Conservation (phyloP, 768 basidiomycete species). For the Pleurotus salmoneostramineus region DNA sequence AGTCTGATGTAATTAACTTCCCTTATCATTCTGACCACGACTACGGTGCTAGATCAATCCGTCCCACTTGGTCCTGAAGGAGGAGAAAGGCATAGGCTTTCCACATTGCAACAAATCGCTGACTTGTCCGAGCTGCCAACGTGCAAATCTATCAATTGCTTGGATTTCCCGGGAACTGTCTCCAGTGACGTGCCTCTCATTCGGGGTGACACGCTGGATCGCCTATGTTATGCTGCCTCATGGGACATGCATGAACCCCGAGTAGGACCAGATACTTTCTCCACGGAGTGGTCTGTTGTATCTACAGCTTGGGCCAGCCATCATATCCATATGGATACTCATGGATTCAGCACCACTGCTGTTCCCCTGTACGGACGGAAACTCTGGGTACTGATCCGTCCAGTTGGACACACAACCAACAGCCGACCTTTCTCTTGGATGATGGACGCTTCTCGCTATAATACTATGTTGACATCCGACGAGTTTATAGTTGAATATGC, state of each 20-base stretch:
- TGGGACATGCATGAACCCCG: neutral
- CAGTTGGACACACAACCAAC: neutral
- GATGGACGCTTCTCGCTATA: neutral
- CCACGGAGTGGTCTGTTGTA: neutral
- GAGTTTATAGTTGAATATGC: neutral
- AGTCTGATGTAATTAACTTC: neutral
- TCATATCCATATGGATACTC: neutral
- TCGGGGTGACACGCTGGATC: neutral
- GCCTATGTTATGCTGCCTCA: neutral
- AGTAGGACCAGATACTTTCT: neutral
- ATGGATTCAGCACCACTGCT: neutral
- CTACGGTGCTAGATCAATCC: neutral
- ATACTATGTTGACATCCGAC: neutral
- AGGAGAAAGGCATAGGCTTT: neutral
- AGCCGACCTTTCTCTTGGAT: no score
- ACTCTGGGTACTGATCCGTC: neutral
- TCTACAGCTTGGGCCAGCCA: neutral
- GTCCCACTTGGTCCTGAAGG: neutral
- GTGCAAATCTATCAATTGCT: neutral
- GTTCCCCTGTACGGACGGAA: neutral
- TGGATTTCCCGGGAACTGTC: neutral
- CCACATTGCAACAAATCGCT: neutral
- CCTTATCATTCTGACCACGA: neutral
- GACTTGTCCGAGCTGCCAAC: neutral
- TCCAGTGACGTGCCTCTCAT: neutral